A percentile compares a stretch with the other conserved stretches of the same genome.
These are phyloP conservation scores for Cutaneotrichosporon mucoides DNA, from an alignment of 1,284 basidiomycete species.

Conservation along the genomic window DNA sequence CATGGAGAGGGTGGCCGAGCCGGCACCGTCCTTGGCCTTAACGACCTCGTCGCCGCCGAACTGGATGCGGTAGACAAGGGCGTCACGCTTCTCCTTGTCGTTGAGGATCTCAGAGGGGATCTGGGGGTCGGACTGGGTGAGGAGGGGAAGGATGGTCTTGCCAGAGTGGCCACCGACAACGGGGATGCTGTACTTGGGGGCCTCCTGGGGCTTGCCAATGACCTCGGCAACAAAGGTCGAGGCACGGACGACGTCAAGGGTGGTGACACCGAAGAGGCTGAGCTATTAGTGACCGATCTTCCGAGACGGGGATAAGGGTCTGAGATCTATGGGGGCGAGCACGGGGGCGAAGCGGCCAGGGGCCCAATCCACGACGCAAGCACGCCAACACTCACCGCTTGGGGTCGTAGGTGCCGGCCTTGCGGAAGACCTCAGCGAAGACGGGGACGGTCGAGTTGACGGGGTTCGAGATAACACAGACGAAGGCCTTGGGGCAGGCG, in stretches of 20 bases:
- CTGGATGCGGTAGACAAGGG: conserved; percentile 80
- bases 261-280: conserved; percentile 75
- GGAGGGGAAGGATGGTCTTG: conserved; percentile 89
- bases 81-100: conserved; percentile 60
- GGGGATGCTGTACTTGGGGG: conserved; percentile 64
- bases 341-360: not conserved
- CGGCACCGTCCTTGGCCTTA: conserved; percentile 66
- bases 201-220: conserved; percentile 62
- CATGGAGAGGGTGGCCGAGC: conserved; percentile 87
- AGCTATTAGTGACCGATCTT: not conserved
- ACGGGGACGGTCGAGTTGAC: conserved; percentile 89
- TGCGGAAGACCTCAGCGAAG: conserved; percentile 86
- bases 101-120: conserved; percentile 41
- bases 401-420: conserved; percentile 91
- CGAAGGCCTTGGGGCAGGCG: conserved; percentile 80
- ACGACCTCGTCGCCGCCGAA: conserved; percentile 80
- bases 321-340: too few species aligned
- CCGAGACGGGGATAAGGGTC: not conserved
- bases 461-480: conserved; percentile 92
- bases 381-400: conserved; percentile 49
- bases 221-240: conserved; percentile 83
- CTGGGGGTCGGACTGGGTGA: conserved; percentile 66
- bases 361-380: not conserved
- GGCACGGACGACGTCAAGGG: conserved; percentile 94
- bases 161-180: conserved; percentile 97